Conservation (phyloP, 192 early-diverging fungal species). For the Coemansia sp. region DNA sequence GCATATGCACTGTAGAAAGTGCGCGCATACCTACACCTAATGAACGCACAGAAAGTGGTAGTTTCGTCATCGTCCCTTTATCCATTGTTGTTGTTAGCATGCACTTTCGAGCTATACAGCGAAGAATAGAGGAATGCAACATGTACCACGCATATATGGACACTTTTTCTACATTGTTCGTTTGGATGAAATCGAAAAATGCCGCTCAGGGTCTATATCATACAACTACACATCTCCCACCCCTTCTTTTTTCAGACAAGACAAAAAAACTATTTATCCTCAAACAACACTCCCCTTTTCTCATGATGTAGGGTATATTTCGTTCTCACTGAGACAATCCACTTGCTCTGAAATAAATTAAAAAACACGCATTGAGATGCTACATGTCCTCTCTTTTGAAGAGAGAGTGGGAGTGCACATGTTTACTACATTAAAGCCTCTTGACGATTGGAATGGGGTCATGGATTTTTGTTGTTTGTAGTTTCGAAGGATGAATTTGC, state of each 20-base stretch:
- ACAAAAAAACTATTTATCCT: not conserved
- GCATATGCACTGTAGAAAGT: not conserved
- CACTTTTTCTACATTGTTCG: not conserved
- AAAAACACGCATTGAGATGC: conserved; percentile 2
- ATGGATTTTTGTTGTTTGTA: not conserved
- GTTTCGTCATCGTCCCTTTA: not conserved
- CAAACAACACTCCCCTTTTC: not conserved
- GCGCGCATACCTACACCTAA: not conserved
- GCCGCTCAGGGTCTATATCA: too few relatives aligned
- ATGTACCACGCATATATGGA: too few relatives aligned
- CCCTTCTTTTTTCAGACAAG: not conserved
- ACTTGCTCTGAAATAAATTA: conserved; percentile 10
- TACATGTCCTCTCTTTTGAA: not conserved
- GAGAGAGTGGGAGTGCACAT: not conserved
- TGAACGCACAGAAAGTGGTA: not conserved
- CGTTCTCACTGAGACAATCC: not conserved
- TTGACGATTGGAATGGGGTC: too few relatives aligned
- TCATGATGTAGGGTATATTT: not conserved
- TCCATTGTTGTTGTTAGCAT: not conserved
- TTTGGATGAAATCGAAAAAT: not conserved
- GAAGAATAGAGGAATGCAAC: not conserved
- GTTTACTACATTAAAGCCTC: conserved; percentile 5
- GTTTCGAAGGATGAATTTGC: not conserved
- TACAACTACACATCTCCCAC: too few relatives aligned
- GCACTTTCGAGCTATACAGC: not conserved